These are phyloP conservation scores for Coemansia sp. DNA, from an alignment of 371 early-diverging fungal species.

Conservation along the genomic window DNA sequence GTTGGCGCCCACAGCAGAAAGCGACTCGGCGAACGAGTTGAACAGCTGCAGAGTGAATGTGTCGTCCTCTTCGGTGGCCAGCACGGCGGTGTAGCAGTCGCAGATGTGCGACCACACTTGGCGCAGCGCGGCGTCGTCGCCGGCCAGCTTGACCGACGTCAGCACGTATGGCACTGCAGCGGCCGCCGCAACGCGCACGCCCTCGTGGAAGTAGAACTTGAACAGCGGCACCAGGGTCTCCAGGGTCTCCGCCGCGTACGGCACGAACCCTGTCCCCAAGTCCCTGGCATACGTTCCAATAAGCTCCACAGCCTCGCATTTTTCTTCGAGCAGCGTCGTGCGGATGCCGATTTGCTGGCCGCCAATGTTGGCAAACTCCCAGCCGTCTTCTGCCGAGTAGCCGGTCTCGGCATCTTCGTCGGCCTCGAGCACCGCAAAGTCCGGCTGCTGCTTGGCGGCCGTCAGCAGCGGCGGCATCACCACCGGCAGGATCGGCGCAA, in stretches of 20 bases:
- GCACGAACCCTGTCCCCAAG: conserved; percentile 83
- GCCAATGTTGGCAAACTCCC: conserved; percentile 88
- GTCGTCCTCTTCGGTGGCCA: conserved; percentile 75
- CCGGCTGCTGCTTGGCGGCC: conserved; percentile 86
- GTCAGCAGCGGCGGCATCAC: conserved; percentile 93
- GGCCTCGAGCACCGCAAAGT: conserved; percentile 82
- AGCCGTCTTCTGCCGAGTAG: conserved; percentile 90
- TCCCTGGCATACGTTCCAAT: conserved; percentile 90
- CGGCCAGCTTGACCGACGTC: conserved; percentile 29
- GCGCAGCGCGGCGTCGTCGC: conserved; percentile 39
- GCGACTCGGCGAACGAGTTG: conserved; percentile 69
- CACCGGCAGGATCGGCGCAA: conserved; percentile 85
- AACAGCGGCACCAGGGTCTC: conserved; percentile 84
- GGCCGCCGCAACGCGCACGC: conserved; percentile 88
- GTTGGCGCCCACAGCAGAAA: conserved; percentile 68
- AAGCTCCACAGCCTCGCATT: conserved; percentile 97
- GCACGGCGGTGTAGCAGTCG: conserved; percentile 67
- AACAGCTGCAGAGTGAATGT: conserved; percentile 76
- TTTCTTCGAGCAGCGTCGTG: conserved; percentile 93
- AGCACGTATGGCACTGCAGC: conserved; percentile 80
- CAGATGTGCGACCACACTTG: conserved; percentile 54
- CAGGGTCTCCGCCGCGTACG: conserved; percentile 78
- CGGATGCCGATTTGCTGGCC: conserved; percentile 94
- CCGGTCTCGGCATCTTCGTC: conserved; percentile 85
- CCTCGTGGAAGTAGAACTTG: conserved; percentile 96